Conservation (phyloP, 73 alveolate genomes). For the Paramecium pentaurelia region DNA sequence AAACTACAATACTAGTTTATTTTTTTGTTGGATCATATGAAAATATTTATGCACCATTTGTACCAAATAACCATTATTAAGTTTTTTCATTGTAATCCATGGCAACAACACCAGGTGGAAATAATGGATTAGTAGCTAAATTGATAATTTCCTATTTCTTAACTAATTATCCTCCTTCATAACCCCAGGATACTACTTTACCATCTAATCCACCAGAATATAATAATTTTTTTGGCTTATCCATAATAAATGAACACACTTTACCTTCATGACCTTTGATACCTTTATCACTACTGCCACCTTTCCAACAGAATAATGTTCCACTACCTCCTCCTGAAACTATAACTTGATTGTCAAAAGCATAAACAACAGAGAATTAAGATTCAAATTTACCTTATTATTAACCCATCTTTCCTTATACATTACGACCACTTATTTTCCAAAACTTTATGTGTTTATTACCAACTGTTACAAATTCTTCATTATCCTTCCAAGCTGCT, state of each 20-base stretch:
- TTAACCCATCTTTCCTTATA: slow-evolving; percentile 84
- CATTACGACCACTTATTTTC: slow-evolving; percentile 86
- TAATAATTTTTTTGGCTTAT: slow-evolving; percentile 69
- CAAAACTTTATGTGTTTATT: slow-evolving; percentile 92
- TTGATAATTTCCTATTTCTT: slow-evolving; percentile 35
- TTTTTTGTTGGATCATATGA: slow-evolving; percentile 71
- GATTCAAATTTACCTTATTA: slow-evolving; percentile 76
- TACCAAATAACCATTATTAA: slow-evolving; percentile 84
- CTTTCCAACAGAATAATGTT: slow-evolving; percentile 67
- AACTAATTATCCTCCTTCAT: slow-evolving; percentile 17
- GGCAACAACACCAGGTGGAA: slow-evolving; percentile 86
- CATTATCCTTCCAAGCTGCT: slow-evolving; percentile 86
- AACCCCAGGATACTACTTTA: slow-evolving; percentile 73
- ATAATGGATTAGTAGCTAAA: slow-evolving; percentile 66
- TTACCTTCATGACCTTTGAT: slow-evolving; percentile 73
- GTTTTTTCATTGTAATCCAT: slow-evolving; percentile 71
- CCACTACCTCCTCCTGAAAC: slow-evolving; percentile 83
- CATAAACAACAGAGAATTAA: slow-evolving; percentile 66
- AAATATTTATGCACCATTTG: slow-evolving; percentile 92
- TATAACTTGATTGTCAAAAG: slow-evolving; percentile 64
- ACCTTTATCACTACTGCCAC: slow-evolving; percentile 71
- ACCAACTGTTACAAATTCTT: slow-evolving; percentile 94
- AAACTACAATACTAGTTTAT: slow-evolving; percentile 67
- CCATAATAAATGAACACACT: slow-evolving; percentile 66
- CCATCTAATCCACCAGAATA: slow-evolving; percentile 97